Percentiles rank a stretch among this genome's conserved stretches.
Conservation (phyloP, 441 rosid genomes). For the Mallotus repandus region DNA sequence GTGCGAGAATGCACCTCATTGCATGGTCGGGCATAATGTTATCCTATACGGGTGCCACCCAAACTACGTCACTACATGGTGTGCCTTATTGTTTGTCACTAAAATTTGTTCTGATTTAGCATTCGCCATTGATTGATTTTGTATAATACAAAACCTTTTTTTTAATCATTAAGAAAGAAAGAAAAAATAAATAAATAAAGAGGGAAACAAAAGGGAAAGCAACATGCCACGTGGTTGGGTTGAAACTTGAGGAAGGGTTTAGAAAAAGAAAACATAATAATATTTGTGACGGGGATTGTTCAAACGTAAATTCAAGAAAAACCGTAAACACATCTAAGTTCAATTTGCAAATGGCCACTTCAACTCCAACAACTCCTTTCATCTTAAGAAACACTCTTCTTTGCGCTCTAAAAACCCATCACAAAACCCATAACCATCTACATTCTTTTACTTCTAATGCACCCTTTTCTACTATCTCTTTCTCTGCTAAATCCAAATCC, state of each 20-base stretch:
- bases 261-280: neutral
- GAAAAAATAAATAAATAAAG: too few relatives aligned
- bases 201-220: neutral
- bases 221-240: neutral
- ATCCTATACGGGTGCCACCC: too few relatives aligned
- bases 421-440: constrained; percentile 5
- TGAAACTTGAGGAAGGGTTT: neutral
- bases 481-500: constrained; percentile 22
- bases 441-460: constrained; percentile 10
- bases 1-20: too few relatives aligned
- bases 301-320: constrained; percentile 3
- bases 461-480: constrained; percentile 25
- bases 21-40: too few relatives aligned
- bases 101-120: too few relatives aligned
- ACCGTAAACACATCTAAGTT: neutral
- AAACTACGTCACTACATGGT: too few relatives aligned
- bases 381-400: constrained; percentile 31
- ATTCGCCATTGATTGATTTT: too few relatives aligned
- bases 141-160: too few relatives aligned
- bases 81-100: too few relatives aligned
- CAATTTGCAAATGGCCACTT: constrained; percentile 37
- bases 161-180: too few relatives aligned
- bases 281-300: constrained; percentile 4
- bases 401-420: neutral
- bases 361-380: constrained; percentile 17